Percentiles rank a stretch among this genome's conserved stretches.
Conservation (phyloP, 1,139 yeast species). For the Scheffersomyces segobiensis region DNA sequence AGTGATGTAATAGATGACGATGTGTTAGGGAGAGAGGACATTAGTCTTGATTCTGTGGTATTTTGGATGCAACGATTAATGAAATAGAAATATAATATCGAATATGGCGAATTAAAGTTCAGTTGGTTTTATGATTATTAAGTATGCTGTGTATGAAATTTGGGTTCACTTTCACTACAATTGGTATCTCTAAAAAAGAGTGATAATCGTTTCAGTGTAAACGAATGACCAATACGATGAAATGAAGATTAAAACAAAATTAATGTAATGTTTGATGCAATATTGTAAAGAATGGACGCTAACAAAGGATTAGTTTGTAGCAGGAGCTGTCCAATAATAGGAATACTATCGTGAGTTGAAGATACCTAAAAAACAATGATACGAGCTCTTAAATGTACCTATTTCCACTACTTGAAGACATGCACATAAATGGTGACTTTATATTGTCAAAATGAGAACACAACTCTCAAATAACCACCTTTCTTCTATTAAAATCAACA, state of each 20-base stretch:
- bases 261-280: background rate
- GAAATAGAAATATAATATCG: background rate
- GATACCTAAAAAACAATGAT: background rate
- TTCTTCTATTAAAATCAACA: background rate
- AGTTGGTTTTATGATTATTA: background rate
- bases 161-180: background rate
- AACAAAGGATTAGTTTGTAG: background rate
- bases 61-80: background rate
- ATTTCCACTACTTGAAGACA: background rate
- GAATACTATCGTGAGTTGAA: background rate
- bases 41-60: background rate
- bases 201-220: background rate
- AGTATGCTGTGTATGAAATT: background rate
- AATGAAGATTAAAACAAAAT: background rate
- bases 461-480: background rate
- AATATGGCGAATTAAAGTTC: background rate
- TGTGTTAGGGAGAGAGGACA: constrained; percentile 14
- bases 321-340: background rate
- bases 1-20: constrained; percentile 10
- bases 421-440: background rate
- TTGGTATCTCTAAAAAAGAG: background rate
- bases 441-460: background rate
- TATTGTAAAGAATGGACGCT: background rate
- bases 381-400: background rate
- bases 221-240: background rate